A percentile compares a stretch with the other conserved stretches of the same genome.
Evolutionary conservation across 345 rosid species (phyloP).

Genomic region (Bruguiera sexangula): DNA sequence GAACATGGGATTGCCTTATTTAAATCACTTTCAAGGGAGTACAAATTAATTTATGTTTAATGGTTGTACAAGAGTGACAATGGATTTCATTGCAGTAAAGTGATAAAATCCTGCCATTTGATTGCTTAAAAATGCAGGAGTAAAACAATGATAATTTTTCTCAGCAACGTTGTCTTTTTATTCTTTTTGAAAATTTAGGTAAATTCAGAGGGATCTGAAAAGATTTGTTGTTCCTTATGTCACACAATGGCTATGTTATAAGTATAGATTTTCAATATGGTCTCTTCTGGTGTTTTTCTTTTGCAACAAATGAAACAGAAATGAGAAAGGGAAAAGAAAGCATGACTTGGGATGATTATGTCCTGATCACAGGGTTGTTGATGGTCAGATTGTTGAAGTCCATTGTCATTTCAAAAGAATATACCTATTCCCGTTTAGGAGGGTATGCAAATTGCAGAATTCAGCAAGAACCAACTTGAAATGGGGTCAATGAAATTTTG

Average conservation of each 20-base stretch:
- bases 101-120: background rate
- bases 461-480: background rate
- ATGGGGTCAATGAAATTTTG: background rate
- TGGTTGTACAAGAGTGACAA: background rate
- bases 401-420: background rate
- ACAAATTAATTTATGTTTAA: background rate
- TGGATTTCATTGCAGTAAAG: background rate
- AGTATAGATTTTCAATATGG: slow-evolving; percentile 13
- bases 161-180: background rate
- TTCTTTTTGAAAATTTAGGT: slow-evolving; percentile 2
- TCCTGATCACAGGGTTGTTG: slow-evolving; percentile 36
- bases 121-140: background rate
- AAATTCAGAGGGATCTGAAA: background rate
- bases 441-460: background rate
- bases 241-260: slow-evolving; percentile 1
- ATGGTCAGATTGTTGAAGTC: slow-evolving; percentile 12
- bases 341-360: slow-evolving; percentile 36
- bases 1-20: background rate
- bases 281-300: slow-evolving; percentile 41
- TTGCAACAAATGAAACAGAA: slow-evolving; percentile 48
- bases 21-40: background rate
- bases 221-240: slow-evolving; percentile 6
- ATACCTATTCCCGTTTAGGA: background rate
- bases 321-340: slow-evolving; percentile 38
- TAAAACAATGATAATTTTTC: background rate